Evolutionary conservation across 1,284 basidiomycete species (phyloP), one percentile per base, ranked within the genome.

Genomic region (Ceratobasidium sp.): DNA sequence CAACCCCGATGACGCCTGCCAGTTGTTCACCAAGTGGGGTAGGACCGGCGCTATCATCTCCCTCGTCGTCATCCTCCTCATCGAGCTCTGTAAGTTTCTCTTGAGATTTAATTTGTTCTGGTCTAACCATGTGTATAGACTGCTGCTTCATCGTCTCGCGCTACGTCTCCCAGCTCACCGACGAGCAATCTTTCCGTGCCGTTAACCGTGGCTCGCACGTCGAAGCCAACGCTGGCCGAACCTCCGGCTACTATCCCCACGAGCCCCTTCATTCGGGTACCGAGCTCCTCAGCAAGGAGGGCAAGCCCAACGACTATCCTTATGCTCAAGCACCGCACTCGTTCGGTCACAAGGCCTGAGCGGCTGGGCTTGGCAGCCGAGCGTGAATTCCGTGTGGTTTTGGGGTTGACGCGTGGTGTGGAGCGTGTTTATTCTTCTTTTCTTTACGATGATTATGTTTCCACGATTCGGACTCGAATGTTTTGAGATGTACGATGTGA

Each of bases 91-190:
- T 87, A 73, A 72, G 86, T 80, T 17, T 55, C 52, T 53, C 15
- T 7, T 12, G 57, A 29, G 17, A 25, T 60, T 34, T 12, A 25
- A 27, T 40, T 25, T 4, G n/a, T 25, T 73, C 70, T 62, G 75
- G 72, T 20, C 40, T 34, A 34, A 25, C 58, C 22, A 8, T n/a
- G 83, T 82, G 81, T 68, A 15, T 70, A 89, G 87, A 88, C 71
- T 84, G 84, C 35, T 80, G 80, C 5, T 74, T 89, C 62, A 80
- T 88, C 47, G 83, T 84, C 7, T 83, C 85, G n/a, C 84, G 87
- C n/a, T 89, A 88, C 74, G 76, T 84, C 34, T 82, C 84, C 72
- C 84, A 84, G 72, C 76, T 89, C 31, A 77, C 79, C 57, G 81
- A 84, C 35, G 82, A 85, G 73, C 77, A 80, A 68, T 72, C 49